Evolutionary conservation across 2,329 filamentous ascomycete species (phyloP).

Genomic region (Stachybotrys elegans): DNA sequence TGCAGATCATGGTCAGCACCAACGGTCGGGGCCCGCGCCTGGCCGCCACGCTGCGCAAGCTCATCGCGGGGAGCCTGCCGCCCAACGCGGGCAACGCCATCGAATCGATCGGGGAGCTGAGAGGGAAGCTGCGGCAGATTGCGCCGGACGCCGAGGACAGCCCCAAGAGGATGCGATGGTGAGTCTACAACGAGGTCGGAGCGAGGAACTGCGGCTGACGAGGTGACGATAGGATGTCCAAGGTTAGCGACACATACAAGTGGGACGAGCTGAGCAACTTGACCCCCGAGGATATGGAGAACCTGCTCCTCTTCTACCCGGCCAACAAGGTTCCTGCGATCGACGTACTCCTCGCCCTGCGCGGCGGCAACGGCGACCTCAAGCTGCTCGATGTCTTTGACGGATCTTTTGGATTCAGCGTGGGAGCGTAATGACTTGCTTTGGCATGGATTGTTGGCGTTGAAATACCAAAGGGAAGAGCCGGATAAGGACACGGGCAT

Average conservation of each 20-base stretch:
- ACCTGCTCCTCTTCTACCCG: constrained; percentile 70
- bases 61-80: constrained; percentile 74
- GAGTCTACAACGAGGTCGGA: constrained; percentile 23
- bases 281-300: constrained; percentile 78
- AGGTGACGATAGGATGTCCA: constrained; percentile 66
- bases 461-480: no score
- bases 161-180: constrained; percentile 88
- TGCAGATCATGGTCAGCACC: constrained; percentile 98
- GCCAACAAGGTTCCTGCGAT: constrained; percentile 50
- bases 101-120: constrained; percentile 72
- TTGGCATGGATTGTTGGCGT: no score
- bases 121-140: constrained; percentile 71
- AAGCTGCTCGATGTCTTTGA: constrained; percentile 52
- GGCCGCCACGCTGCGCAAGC: constrained; percentile 77
- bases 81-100: constrained; percentile 80
- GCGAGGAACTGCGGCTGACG: neutral
- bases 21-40: constrained; percentile 94
- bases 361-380: constrained; percentile 34
- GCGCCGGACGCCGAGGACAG: constrained; percentile 70
- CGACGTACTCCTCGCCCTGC: constrained; percentile 50
- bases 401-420: constrained; percentile 54
- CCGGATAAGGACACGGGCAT: no score
- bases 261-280: constrained; percentile 81
- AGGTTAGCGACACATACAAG: constrained; percentile 80
- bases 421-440: constrained; percentile 33